Base-by-base conservation (phyloP, 129 eudicot species). In the Tagetes patula region DNA sequence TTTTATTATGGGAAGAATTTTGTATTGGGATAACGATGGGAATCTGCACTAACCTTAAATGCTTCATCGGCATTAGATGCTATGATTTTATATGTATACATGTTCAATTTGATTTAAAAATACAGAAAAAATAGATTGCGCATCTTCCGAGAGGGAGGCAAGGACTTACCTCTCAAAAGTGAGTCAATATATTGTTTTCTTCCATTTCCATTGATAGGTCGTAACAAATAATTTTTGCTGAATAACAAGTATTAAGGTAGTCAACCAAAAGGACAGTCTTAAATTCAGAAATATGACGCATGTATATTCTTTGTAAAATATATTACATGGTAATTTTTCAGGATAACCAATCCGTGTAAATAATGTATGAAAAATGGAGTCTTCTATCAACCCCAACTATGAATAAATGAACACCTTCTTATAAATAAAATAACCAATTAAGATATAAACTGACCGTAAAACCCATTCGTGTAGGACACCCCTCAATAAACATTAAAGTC, bases 401-500 rank as follows among this genome's bases (percentile, higher is more conserved):
- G 32, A 64, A n/a, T 2, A 39, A 33, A 56, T 45, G 59, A 72
- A 43, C 68, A 56, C 41, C 8, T 5, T 39, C 40, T 55, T 5
- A 20, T 55, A 4, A 41, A 31, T 11, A 56, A 47, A 33, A 33
- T 34, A 73, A 73, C 12, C 13, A 61, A 14, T 36, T 9, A 60
- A 47, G 20, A 42, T 52, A 55, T 9, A 60, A 73, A 84, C 91
- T 86, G 14, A 92, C 98, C 75, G 98, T 89, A 61, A 87, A 92
- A 52, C 94, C 96, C 79, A 80, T 80, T 53, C 84, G 87, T 66
- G 84, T 79, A 20, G 98, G 89, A 79, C 89, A 80, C 13, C 98
- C 98, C 74, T 89, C 84, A 8, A 92, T 67, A 74, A 92, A 92
- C 98, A 92, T 89, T 70, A 92, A 81, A 41, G 98, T 92, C 77